Evolutionary conservation across 805 yeast species (phyloP).

Genomic region (Lipomyces mesembrius): DNA sequence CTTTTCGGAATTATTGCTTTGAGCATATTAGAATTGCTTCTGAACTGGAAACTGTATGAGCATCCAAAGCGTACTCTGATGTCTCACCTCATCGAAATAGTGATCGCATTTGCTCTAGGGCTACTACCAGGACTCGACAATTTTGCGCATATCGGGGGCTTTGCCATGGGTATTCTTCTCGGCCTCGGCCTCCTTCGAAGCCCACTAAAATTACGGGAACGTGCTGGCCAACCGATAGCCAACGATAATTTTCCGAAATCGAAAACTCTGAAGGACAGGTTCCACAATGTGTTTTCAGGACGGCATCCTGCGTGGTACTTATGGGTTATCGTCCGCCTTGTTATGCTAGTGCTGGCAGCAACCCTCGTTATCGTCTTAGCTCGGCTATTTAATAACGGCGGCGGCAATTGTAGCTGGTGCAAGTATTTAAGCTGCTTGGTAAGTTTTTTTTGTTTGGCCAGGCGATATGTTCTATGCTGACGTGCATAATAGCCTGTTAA

Average conservation of each 20-base stretch:
- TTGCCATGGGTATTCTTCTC: conserved; percentile 60
- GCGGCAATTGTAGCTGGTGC: conserved; percentile 69
- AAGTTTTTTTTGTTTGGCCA: conserved; percentile 2
- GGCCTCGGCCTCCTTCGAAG: conserved; percentile 59
- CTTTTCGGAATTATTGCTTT: conserved; percentile 70
- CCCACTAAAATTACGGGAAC: conserved; percentile 50
- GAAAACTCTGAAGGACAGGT: conserved; percentile 38
- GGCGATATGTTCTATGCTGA: not conserved
- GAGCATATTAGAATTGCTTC: conserved; percentile 58
- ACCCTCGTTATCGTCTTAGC: conserved; percentile 57
- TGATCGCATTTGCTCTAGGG: conserved; percentile 65
- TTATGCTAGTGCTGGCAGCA: conserved; percentile 53
- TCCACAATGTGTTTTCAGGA: conserved; percentile 40
- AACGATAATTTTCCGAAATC: conserved; percentile 31
- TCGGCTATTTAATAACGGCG: conserved; percentile 56
- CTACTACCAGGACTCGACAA: conserved; percentile 75
- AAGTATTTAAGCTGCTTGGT: conserved; percentile 63
- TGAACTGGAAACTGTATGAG: conserved; percentile 56
- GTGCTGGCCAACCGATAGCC: conserved; percentile 19
- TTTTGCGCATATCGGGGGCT: conserved; percentile 77
- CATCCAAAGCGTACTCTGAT: conserved; percentile 54
- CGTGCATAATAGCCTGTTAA: conserved; percentile 18
- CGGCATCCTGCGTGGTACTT: conserved; percentile 48
- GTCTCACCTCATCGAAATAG: conserved; percentile 59
- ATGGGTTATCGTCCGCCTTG: conserved; percentile 59